A percentile compares a stretch with the other conserved stretches of the same genome.
These are phyloP conservation scores for Coemansia sp. DNA, from an alignment of 192 early-diverging fungal genomes.

Conservation along the genomic window DNA sequence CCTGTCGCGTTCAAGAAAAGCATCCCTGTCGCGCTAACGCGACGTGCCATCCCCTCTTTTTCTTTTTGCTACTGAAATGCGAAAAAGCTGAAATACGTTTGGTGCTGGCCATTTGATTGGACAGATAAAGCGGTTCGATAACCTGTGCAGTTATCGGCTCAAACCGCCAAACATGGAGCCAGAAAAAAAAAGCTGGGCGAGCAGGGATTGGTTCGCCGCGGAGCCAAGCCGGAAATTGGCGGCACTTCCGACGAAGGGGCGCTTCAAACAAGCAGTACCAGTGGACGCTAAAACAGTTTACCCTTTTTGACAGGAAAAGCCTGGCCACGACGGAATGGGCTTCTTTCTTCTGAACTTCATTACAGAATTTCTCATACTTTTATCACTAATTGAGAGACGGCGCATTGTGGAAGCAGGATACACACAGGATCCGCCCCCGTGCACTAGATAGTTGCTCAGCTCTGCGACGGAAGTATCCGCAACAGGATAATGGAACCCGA, in stretches of 20 bases:
- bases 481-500: constrained; percentile 21
- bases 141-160: background rate
- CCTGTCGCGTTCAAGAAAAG: no score
- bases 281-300: no score
- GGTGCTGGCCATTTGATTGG: background rate
- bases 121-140: background rate
- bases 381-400: background rate
- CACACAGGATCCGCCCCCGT: background rate
- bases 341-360: no score
- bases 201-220: background rate
- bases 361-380: no score
- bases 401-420: background rate
- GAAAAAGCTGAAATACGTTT: background rate
- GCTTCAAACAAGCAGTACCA: no score
- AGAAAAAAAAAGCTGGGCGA: background rate
- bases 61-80: background rate
- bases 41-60: background rate
- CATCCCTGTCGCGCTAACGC: background rate
- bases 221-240: background rate
- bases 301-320: no score
- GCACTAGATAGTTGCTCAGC: background rate
- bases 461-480: background rate
- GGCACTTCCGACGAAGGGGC: background rate
- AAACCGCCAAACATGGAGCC: background rate
- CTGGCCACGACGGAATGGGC: no score